These are phyloP conservation scores for Diospyros kaki DNA, from an alignment of 148 eudicot species.

Conservation along the genomic window DNA sequence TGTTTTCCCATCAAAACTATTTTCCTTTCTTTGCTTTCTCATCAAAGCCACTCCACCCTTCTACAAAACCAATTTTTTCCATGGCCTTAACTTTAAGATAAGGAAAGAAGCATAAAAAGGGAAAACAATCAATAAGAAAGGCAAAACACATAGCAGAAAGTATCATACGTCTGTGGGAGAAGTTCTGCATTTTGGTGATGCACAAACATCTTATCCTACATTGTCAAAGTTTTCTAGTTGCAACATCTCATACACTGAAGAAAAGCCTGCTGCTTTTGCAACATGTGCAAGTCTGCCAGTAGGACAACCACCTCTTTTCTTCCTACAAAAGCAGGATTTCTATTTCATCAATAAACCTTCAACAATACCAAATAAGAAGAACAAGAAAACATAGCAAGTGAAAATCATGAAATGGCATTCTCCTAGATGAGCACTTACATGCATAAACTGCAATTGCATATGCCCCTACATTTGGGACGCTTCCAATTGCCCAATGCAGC, in stretches of 20 bases:
- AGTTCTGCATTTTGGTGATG: neutral
- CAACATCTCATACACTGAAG: conserved; percentile 18
- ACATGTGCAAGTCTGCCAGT: conserved; percentile 9
- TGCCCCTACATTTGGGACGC: conserved; percentile 25
- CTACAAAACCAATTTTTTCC: conserved; percentile 8
- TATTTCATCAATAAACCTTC: neutral
- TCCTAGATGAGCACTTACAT: conserved; percentile 12
- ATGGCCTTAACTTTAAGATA: neutral
- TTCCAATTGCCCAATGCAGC: conserved; percentile 17
- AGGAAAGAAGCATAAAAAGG: neutral
- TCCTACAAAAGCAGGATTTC: conserved; percentile 8
- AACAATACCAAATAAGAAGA: neutral
- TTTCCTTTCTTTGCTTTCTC: conserved; percentile 6
- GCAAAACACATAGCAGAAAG: neutral
- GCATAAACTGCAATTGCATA: conserved; percentile 23
- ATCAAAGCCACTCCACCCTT: conserved; percentile 1
- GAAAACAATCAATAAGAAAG: neutral
- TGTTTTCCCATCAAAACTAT: conserved; percentile 5
- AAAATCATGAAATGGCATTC: neutral
- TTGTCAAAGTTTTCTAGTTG: conserved; percentile 2
- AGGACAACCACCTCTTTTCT: conserved; percentile 19
- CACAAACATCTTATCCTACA: conserved; percentile 2
- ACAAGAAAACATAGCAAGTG: neutral
- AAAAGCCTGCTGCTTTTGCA: conserved; percentile 17
- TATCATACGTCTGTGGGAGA: neutral